Evolutionary conservation across 139 green algal genomes (phyloP), one percentile per base, ranked within the genome.

Genomic region (Volvox africanus): DNA sequence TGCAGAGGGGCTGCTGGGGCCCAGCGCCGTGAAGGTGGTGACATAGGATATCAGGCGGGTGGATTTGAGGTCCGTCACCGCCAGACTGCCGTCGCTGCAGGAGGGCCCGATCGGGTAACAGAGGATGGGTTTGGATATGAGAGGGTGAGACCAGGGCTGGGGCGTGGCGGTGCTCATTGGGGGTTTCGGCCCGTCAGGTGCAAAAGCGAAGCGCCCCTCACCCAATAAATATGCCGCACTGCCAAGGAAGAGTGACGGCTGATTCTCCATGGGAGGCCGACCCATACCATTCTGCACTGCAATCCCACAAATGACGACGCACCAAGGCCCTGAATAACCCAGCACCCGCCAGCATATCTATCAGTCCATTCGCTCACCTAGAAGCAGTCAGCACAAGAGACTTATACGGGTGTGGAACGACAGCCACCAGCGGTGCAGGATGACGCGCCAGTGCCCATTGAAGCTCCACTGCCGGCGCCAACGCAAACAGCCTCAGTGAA

Each of bases 31-130:
- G 71, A 84, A 83, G 86, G 73, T 44, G 2, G 92, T 89, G 24
- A 92, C 24, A 32, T 86, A 88, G 9, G 92, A 89, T 30, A 86
- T 0, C 78, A 94, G 89, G 9, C 81, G 80, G 6, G 89, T 90
- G 36, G 61, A 89, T 30, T 13, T 17, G 26, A 92, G 35, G 61
- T 94, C 87, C 1, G 87, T 93, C 0, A 94, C 71, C 1, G 92
- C 92, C 26, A 94, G 36, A 30, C 37, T 83, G 37, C 92, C 92
- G 50, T 94, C 86, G 17, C 89, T 94, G 92, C 73, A 55, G 44
- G 44, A 9, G 9, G 5, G 5, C 44, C 44, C 44, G 44, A 55
- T 9, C 44, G 44, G 44, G 28, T 22, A 73, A 73, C 65, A 24
- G 65, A 28, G 65, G 11, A 73, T 24, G 11, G 65, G 65, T 11